These are phyloP conservation scores for Tulasnella sp. DNA, from an alignment of 768 basidiomycete genomes.

Conservation along the genomic window DNA sequence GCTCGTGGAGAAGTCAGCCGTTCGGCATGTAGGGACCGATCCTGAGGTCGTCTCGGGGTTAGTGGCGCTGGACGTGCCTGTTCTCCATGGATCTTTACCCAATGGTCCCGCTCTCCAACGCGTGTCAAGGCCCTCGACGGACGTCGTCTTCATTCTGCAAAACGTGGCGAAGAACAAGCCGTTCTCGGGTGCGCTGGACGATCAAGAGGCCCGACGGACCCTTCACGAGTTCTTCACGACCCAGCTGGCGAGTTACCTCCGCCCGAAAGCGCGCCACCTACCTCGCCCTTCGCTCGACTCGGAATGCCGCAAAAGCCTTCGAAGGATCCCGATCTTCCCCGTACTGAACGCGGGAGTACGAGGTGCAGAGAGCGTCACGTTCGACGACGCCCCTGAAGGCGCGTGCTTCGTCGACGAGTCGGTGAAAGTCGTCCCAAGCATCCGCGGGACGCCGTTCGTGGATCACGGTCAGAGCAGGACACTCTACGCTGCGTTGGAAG, in stretches of 20 bases:
- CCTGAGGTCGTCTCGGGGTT: not conserved
- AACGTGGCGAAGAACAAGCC: not conserved
- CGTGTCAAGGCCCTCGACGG: not conserved
- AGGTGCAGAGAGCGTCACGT: slow-evolving; percentile 16
- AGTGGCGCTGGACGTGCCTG: not conserved
- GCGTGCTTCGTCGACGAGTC: not conserved
- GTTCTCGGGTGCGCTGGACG: not conserved
- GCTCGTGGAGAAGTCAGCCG: not conserved
- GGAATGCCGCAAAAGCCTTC: not conserved
- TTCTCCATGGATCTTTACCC: not conserved
- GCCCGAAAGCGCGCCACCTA: not conserved
- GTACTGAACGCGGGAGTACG: slow-evolving; percentile 22
- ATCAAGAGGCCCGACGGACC: not conserved
- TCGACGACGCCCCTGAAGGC: not conserved
- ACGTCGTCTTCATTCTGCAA: not conserved
- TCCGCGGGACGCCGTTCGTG: not conserved
- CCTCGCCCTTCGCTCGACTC: not conserved
- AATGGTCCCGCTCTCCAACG: not conserved
- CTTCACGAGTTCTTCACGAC: not conserved
- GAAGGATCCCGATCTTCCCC: not conserved
- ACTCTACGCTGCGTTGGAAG: not conserved
- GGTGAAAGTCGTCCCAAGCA: not conserved
- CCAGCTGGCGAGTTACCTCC: not conserved
- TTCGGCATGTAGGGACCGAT: not conserved
- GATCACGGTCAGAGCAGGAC: not conserved